phyloP scores from a whole-genome alignment of 768 basidiomycete genomes.

The Sporobolomyces pararoseus region DNA sequence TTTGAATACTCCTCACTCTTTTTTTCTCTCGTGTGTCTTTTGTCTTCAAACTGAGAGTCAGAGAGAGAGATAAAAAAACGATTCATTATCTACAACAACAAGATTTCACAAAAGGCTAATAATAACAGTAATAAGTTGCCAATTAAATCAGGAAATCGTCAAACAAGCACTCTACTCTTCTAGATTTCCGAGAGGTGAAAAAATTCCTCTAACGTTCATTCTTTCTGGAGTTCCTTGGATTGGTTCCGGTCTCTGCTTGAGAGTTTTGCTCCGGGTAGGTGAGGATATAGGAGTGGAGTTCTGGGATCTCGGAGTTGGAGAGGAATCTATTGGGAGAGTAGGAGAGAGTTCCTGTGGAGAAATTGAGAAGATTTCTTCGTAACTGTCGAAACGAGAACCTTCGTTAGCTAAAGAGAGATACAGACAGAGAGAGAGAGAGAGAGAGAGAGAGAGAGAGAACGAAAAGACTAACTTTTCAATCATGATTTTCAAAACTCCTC shows the following conservation, averaged over 20 bases:
- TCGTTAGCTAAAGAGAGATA: no score
- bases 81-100: background rate
- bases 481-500: slow-evolving; percentile 28
- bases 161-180: no score
- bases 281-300: background rate
- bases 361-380: slow-evolving; percentile 16
- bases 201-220: background rate
- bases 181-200: background rate
- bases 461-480: slow-evolving; percentile 23
- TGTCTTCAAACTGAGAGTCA: background rate
- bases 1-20: background rate
- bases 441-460: no score
- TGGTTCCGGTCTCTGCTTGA: background rate
- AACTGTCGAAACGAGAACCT: background rate
- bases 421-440: no score
- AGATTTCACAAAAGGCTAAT: no score
- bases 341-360: background rate
- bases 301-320: background rate
- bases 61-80: no score
- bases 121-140: no score
- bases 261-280: background rate
- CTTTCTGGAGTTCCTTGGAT: background rate
- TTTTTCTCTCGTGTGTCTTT: background rate
- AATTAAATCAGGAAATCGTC: no score
- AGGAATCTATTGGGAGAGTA: background rate